These are phyloP conservation scores for Torulaspora indica DNA, from an alignment of 805 yeast genomes.

Conservation along the genomic window DNA sequence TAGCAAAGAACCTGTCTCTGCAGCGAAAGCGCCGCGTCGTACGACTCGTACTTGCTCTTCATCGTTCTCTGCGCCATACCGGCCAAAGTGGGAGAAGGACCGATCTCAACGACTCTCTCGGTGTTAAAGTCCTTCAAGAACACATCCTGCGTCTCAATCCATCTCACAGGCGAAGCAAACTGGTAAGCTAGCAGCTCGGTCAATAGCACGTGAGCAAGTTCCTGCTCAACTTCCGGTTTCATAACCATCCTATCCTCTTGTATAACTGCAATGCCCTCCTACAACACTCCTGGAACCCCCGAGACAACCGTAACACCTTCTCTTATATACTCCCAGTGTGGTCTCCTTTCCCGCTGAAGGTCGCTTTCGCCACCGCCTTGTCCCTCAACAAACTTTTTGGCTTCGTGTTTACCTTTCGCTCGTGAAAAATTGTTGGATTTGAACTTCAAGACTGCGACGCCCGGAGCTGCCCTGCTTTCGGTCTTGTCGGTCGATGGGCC, in stretches of 20 bases:
- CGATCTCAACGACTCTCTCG: conserved; percentile 96
- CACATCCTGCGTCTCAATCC: conserved; percentile 99
- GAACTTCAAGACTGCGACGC: background rate
- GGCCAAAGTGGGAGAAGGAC: conserved; percentile 97
- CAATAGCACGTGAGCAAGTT: conserved; percentile 87
- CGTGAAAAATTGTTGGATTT: conserved; percentile 9
- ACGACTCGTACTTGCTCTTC: conserved; percentile 88
- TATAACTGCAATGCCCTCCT: conserved; percentile 1
- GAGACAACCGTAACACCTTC: background rate
- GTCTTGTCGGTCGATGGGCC: no score
- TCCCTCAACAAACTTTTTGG: conserved; percentile 6
- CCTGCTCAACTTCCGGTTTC: conserved; percentile 94
- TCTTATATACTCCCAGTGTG: background rate
- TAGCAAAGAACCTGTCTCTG: conserved; percentile 94
- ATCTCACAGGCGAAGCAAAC: conserved; percentile 98
- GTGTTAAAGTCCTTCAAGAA: conserved; percentile 89
- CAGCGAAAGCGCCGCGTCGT: conserved; percentile 84
- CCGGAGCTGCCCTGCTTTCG: background rate
- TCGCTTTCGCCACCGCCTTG: background rate
- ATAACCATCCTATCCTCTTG: conserved; percentile 23
- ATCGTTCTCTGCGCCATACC: conserved; percentile 98
- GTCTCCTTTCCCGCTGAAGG: background rate
- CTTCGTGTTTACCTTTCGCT: conserved; percentile 5
- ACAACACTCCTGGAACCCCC: background rate
- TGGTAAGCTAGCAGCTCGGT: conserved; percentile 97